Base-by-base conservation (phyloP, 208 protist species). In the Leishmania lainsoni region DNA sequence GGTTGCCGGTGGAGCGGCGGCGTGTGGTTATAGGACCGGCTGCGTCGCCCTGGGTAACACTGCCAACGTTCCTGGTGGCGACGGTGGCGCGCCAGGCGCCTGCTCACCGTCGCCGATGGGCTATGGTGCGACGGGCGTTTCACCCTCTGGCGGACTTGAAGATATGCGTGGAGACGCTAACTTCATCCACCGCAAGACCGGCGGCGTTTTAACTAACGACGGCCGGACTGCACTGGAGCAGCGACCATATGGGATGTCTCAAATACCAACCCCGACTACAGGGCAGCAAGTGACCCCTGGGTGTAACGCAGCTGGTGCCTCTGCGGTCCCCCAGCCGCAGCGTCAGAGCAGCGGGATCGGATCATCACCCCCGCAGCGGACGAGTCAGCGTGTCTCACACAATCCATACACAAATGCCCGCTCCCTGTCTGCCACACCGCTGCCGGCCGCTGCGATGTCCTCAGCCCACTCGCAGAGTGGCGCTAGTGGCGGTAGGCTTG, bases 91-190 rank as follows among this genome's bases (percentile, higher is more conserved):
- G 35, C 66, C 16, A 29, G 68, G 32, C 48, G 45, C 29, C 29
- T n/a, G 5, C 54, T 52, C 48, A 1, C 49, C 49, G 14, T 52
- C 49, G 51, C 49, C n/a, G 16, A 75, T 75, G 49, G 51, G 49
- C 79, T 83, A 83, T 51, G 79, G 79, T 26, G 79, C 79, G 0
- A 83, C 54, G 45, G 79, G 79, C 9, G 73, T 83, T 3, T 83
- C 79, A 12, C 79, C 79, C 2, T 72, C 49, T 32, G 79, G 79
- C 26, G 71, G 79, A 6, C 42, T 77, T 1, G 79, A 83, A 42
- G 5, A 29, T 14, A 39, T 75, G 71, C 71, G 71, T 35, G 71
- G 59, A 2, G 71, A 75, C 1, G 10, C 26, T 4, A 72, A 29
- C 42, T 22, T 17, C 8, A 17, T 51, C 0, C 58, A 52, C 71